phyloP scores from a whole-genome alignment of 2,329 filamentous ascomycete species.

The Thermothelomyces thermophilus region DNA sequence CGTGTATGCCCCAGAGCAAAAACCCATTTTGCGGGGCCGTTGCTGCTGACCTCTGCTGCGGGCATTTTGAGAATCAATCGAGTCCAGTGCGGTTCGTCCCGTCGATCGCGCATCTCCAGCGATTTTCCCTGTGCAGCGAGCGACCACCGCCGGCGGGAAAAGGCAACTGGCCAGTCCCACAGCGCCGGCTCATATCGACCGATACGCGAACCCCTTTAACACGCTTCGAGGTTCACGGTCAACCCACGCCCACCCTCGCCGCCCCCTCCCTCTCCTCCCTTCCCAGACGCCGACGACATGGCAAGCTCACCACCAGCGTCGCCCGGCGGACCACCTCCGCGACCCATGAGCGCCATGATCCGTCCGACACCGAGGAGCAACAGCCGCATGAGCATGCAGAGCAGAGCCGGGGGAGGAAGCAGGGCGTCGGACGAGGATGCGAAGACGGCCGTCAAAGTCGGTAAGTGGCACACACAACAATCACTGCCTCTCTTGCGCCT shows the following conservation, averaged over 20 bases:
- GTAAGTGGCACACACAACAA: constrained; percentile 51
- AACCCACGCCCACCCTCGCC: too few relatives aligned
- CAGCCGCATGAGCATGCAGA: constrained; percentile 79
- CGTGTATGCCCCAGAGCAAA: constrained; percentile 20
- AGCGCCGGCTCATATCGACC: constrained; percentile 8
- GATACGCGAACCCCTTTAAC: constrained; percentile 10
- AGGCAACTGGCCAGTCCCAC: constrained; percentile 9
- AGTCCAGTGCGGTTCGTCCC: constrained; percentile 16
- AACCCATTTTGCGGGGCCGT: constrained; percentile 21
- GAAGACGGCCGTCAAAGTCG: constrained; percentile 91
- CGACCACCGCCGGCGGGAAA: constrained; percentile 1
- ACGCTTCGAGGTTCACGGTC: constrained; percentile 16
- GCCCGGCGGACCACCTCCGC: constrained; percentile 50
- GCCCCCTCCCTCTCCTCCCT: too few relatives aligned
- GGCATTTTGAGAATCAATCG: constrained; percentile 13
- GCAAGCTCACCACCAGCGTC: constrained; percentile 59
- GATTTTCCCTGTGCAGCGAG: constrained; percentile 10
- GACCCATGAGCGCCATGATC: constrained; percentile 77
- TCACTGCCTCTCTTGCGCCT: background rate
- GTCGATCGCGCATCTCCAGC: constrained; percentile 8
- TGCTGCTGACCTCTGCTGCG: constrained; percentile 16
- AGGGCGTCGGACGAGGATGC: constrained; percentile 83
- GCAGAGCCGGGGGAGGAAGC: constrained; percentile 68
- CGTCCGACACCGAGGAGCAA: constrained; percentile 66
- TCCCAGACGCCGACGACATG: constrained; percentile 17